Base-by-base conservation (phyloP, 1,139 yeast species). In the Taphrina populina region DNA sequence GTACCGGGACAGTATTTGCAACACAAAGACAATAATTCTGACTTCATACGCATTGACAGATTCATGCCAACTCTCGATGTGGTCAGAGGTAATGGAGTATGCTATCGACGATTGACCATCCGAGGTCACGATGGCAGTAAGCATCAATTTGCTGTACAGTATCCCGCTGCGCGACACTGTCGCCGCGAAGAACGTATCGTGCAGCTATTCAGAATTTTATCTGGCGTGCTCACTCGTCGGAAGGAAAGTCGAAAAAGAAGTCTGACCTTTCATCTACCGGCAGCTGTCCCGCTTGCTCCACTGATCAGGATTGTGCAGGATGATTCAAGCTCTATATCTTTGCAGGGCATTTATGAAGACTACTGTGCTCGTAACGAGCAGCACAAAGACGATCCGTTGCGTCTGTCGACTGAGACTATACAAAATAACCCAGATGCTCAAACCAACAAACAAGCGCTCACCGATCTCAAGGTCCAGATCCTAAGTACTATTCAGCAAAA, bases 131-230 rank as follows among this genome's bases (percentile, higher is more conserved):
- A 92, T 68, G 98, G 97, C 62, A 81, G 88, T 61, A 71, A 84
- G 58, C 96, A 92, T 69, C 81, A 92, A 43, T 94, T 92, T 75
- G 95, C 96, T 0, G 95, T 94, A 15, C 98, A 94, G 71, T 90
- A 86, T 70, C 98, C 99, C 3, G 95, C 98, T 15, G 96, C 96
- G 8, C 82, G 98, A 64, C 96, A 92, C 66, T 88, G 96, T 65
- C 84, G 98, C 66, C 81, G 98, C 58, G 99, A 94, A 69, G 99
- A 94, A 67, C 78, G 95, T 52, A 84, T 92, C 58, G 85, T 88
- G 75, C 98, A 92, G 69, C 71, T 94, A 63, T 90, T 88, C 76
- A 78, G 96, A 64, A 80, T 92, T 47, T 82, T 94, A 71, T 88
- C 88, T 67, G 61, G 86, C 62, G 82, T 86, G 4, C 73, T 94